Evolutionary conservation across 2,329 filamentous ascomycete genomes (phyloP).

Genomic region (Thelonectria discophora): DNA sequence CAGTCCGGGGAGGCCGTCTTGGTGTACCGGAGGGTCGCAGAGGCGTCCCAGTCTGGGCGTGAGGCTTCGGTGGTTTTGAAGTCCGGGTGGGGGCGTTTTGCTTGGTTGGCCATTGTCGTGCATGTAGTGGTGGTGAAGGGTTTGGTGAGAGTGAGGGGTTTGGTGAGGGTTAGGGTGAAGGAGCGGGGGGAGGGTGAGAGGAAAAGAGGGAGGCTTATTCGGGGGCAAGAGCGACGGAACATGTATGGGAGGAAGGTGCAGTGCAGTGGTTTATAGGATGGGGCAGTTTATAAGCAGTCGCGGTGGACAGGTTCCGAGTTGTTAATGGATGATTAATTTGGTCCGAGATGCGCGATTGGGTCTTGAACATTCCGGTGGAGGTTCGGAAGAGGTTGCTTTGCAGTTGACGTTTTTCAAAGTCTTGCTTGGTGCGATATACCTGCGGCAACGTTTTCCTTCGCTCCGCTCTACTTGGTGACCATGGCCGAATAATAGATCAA

Average conservation of each 20-base stretch:
- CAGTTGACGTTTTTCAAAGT: neutral
- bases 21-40: constrained; percentile 61
- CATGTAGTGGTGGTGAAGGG: constrained; percentile 22
- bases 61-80: constrained; percentile 77
- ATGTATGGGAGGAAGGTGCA: neutral
- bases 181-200: constrained; percentile 16
- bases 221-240: neutral
- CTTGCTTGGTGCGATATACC: too few species aligned
- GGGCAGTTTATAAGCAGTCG: neutral
- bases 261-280: neutral
- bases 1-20: constrained; percentile 73
- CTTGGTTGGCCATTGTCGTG: constrained; percentile 42
- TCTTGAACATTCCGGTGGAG: neutral
- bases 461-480: too few species aligned
- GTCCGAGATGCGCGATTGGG: neutral
- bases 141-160: constrained; percentile 14
- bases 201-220: neutral
- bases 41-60: constrained; percentile 67
- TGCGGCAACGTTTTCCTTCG: too few species aligned
- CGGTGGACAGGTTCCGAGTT: constrained; percentile 7
- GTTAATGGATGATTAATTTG: constrained; percentile 5
- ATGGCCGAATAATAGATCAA: neutral
- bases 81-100: constrained; percentile 67
- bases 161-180: constrained; percentile 18
- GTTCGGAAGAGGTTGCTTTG: neutral